Percentiles rank a stretch among this genome's conserved stretches.
These are phyloP conservation scores for Aquilaria yunnanensis DNA, from an alignment of 345 rosid genomes.

Conservation along the genomic window DNA sequence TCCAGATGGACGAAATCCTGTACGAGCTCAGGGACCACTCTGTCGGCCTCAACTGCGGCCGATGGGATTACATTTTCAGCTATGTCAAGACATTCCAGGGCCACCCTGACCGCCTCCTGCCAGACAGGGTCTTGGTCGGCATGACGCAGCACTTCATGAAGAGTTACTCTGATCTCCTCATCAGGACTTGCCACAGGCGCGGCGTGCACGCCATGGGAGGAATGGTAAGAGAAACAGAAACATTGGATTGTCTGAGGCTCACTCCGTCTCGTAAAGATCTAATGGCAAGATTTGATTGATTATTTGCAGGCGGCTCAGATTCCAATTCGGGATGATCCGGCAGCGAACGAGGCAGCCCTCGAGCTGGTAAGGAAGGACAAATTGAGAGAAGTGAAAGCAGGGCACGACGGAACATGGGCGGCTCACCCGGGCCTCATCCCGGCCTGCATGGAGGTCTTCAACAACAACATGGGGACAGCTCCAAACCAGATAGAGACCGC, in stretches of 20 bases:
- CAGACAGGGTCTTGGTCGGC: constrained; percentile 78
- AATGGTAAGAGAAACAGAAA: constrained; percentile 31
- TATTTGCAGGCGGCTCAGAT: constrained; percentile 82
- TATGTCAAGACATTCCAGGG: constrained; percentile 89
- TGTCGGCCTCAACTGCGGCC: constrained; percentile 82
- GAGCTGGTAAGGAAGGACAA: constrained; percentile 88
- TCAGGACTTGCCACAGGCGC: constrained; percentile 76
- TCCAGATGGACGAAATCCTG: constrained; percentile 92
- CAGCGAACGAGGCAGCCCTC: constrained; percentile 74
- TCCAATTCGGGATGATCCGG: constrained; percentile 75
- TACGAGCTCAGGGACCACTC: constrained; percentile 86
- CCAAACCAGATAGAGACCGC: constrained; percentile 58
- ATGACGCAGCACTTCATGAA: constrained; percentile 95
- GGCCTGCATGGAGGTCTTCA: constrained; percentile 63
- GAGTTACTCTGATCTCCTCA: constrained; percentile 89
- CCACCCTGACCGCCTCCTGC: constrained; percentile 74
- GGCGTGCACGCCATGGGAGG: constrained; percentile 98
- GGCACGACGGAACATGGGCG: constrained; percentile 98
- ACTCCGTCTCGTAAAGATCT: too few species aligned
- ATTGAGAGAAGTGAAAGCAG: constrained; percentile 79
- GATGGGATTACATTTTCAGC: constrained; percentile 97
- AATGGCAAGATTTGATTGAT: constrained; percentile 1
- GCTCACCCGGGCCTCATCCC: constrained; percentile 94
- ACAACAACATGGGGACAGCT: constrained; percentile 51
- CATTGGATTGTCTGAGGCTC: too few species aligned